Evolutionary conservation across 306 rosid genomes (phyloP), one percentile per base, ranked within the genome.

Genomic region (Cyclanthera cordifolia): DNA sequence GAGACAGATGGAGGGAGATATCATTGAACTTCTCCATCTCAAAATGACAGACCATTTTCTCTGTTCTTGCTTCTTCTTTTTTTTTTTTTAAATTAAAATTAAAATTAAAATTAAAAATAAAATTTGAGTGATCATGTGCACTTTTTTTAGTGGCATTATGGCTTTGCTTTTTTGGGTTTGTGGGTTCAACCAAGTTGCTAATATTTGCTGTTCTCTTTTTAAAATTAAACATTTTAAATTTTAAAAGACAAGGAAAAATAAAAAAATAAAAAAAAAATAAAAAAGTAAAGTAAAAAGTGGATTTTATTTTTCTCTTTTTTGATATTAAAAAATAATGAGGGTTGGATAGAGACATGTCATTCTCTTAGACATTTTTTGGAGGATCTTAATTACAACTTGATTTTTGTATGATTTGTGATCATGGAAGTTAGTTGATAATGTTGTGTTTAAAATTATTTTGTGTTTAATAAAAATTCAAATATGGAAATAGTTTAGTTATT

Each of bases 111-210:
- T n/a, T n/a, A n/a, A n/a, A n/a, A n/a, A n/a, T n/a, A n/a, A n/a
- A n/a, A n/a, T n/a, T n/a, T n/a, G n/a, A n/a, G n/a, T n/a, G n/a
- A n/a, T 43, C 37, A 64, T 64, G 69, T 64, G 34, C 69, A 20
- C 69, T 64, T 64, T 64, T 61, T 64, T 41, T 34, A 43, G 32
- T 19, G 69, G 2, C 0, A 64, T 64, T 64, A 64, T 64, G 53
- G 53, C 37, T 64, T 23, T 21, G 48, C 69, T 64, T 64, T 64
- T 19, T 61, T 17, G 68, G 68, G 49, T 63, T n/a, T n/a, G 69
- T 63, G 52, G 69, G 69, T 41, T 63, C 69, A 43, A 20, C 50
- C 52, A 63, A 20, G 0, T 63, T 28, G 32, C 32, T 28, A n/a
- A n/a, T n/a, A n/a, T n/a, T n/a, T n/a, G n/a, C n/a, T n/a, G n/a